Conservation (phyloP, 148 eudicot species). For the Rhododendron molle region DNA sequence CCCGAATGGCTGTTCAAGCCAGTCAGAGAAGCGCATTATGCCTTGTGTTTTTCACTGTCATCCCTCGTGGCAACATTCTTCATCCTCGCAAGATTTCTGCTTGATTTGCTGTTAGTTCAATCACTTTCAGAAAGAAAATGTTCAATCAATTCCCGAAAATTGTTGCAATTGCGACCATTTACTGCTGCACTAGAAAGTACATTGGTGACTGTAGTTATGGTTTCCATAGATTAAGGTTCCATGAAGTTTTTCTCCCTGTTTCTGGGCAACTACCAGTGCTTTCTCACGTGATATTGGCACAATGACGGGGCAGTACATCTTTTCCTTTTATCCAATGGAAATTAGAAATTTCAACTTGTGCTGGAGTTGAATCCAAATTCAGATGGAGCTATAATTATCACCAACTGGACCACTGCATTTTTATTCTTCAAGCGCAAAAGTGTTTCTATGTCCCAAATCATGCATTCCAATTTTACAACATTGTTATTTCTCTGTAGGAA, state of each 20-base stretch:
- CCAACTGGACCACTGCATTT: too few species aligned
- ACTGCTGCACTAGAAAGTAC: not conserved
- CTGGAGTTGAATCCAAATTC: not conserved
- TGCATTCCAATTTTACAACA: not conserved
- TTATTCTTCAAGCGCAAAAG: too few species aligned
- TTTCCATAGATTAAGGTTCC: not conserved
- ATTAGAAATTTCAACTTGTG: too few species aligned
- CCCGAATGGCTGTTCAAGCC: too few species aligned
- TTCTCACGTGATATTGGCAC: not conserved
- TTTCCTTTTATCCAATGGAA: not conserved
- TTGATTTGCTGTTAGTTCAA: not conserved
- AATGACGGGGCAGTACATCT: not conserved
- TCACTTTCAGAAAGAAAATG: too few species aligned
- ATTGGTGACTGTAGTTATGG: not conserved
- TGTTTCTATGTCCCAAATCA: not conserved
- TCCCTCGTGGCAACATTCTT: constrained; percentile 2
- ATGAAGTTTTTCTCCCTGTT: not conserved
- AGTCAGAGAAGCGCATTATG: constrained; percentile 37
- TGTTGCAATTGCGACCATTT: not conserved
- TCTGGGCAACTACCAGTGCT: not conserved
- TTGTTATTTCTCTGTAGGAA: constrained; percentile 41
- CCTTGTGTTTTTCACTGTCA: constrained; percentile 82
- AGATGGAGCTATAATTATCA: too few species aligned
- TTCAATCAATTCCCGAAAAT: not conserved
- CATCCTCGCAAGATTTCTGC: not conserved